phyloP scores from a whole-genome alignment of 106 monocot species.

The Cymbidium sinense region DNA sequence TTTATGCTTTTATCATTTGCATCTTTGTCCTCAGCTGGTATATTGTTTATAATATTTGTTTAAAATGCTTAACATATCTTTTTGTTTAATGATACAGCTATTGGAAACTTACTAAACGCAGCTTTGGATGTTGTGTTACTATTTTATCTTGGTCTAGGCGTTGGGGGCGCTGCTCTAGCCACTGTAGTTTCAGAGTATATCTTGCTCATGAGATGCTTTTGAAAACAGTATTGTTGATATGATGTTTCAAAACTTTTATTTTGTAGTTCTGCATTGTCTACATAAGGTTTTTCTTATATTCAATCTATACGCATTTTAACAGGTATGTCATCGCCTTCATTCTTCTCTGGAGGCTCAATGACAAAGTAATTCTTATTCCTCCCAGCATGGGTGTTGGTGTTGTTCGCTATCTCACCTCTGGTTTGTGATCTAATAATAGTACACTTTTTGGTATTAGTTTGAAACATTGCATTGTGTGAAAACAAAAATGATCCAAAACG shows the following conservation, averaged over 20 bases:
- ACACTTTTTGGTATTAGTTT: not conserved
- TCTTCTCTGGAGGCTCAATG: constrained; percentile 71
- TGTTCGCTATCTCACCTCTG: constrained; percentile 77
- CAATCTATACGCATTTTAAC: not conserved
- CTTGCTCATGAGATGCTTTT: constrained; percentile 6
- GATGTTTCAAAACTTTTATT: constrained; percentile 12
- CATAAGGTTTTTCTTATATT: not conserved
- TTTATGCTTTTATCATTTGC: not conserved
- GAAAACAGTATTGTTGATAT: not conserved
- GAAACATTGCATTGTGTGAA: not conserved
- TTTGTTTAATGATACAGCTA: constrained; percentile 31
- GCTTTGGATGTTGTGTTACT: constrained; percentile 81
- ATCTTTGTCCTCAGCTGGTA: not conserved
- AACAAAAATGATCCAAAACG: not conserved
- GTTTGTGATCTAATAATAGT: constrained; percentile 19
- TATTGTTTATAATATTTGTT: not conserved
- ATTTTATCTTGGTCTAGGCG: constrained; percentile 67
- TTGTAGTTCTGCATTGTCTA: not conserved
- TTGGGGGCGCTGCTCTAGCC: constrained; percentile 81
- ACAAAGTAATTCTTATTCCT: constrained; percentile 56
- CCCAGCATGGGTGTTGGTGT: constrained; percentile 26
- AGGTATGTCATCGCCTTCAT: constrained; percentile 83
- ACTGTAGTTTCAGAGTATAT: constrained; percentile 93
- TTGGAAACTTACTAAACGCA: constrained; percentile 76
- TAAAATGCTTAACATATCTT: not conserved